Conservation (phyloP, 179 eudicot genomes). For the Spinacia oleracea region DNA sequence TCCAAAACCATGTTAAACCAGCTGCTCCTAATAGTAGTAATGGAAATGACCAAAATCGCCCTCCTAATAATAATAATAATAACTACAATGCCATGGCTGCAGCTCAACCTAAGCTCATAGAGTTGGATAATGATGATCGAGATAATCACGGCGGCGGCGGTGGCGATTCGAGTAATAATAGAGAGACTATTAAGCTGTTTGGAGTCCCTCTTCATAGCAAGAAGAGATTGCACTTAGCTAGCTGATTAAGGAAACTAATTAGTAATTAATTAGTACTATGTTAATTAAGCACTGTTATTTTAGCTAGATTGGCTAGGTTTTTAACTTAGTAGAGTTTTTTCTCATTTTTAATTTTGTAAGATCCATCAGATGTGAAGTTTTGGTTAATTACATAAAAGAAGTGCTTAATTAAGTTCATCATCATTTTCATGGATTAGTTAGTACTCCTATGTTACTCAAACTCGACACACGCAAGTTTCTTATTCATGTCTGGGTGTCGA, state of each 20-base stretch:
- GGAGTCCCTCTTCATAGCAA: constrained; percentile 54
- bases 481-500: no score
- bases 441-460: no score
- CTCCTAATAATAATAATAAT: no score
- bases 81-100: constrained; percentile 16
- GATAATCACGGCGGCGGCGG: constrained; percentile 3
- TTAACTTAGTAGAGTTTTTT: constrained; percentile 15
- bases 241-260: constrained; percentile 22
- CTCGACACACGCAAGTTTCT: no score
- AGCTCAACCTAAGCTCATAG: constrained; percentile 36
- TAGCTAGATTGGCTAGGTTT: constrained; percentile 19
- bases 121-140: constrained; percentile 38
- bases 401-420: not conserved
- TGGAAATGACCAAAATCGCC: constrained; percentile 19
- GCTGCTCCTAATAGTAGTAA: constrained; percentile 26
- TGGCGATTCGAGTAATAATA: constrained; percentile 12
- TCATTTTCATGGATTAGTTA: not conserved
- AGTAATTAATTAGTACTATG: not conserved
- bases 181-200: constrained; percentile 46
- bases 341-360: not conserved
- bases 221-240: constrained; percentile 53
- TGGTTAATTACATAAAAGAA: constrained; percentile 23
- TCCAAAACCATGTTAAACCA: constrained; percentile 53
- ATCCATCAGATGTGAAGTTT: constrained; percentile 21
- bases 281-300: constrained; percentile 1